Percentiles rank a stretch among this genome's conserved stretches.
Evolutionary conservation across 2,329 filamentous ascomycete species (phyloP).

Genomic region (Iodosphaeria phyllophila): DNA sequence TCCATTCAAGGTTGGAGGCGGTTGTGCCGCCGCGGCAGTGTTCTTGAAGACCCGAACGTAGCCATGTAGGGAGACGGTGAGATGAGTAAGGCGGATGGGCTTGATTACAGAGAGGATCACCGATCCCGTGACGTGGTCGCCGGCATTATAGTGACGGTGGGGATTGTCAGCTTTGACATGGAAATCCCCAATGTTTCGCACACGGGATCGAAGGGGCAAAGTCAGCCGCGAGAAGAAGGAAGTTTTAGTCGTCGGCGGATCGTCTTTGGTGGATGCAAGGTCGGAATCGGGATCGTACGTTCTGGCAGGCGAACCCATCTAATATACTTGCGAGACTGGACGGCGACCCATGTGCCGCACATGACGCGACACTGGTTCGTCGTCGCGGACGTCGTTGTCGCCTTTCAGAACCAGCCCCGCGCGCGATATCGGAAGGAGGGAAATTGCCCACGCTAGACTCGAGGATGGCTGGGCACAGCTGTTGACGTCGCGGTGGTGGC

Average conservation of each 20-base stretch:
- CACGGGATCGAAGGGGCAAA: slow-evolving; percentile 30
- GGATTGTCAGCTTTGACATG: slow-evolving; percentile 61
- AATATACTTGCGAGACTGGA: slow-evolving; percentile 14
- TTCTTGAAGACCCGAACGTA: slow-evolving; percentile 66
- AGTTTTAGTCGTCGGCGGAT: slow-evolving; percentile 19
- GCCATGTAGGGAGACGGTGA: slow-evolving; percentile 61
- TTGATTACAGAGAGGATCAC: slow-evolving; percentile 58
- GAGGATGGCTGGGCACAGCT: too few relatives aligned
- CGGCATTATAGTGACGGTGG: slow-evolving; percentile 56
- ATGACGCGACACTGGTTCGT: slow-evolving; percentile 11
- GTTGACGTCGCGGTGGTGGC: slow-evolving; percentile 1
- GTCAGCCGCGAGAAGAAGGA: slow-evolving; percentile 34
- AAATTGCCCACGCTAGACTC: too few relatives aligned
- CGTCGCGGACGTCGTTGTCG: slow-evolving; percentile 3
- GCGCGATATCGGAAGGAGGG: too few relatives aligned
- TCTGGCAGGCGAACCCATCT: slow-evolving; percentile 26
- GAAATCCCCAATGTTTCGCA: slow-evolving; percentile 57
- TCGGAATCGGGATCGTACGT: slow-evolving; percentile 16
- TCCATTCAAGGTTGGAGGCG: slow-evolving; percentile 20
- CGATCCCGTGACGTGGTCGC: slow-evolving; percentile 54
- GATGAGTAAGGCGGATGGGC: slow-evolving; percentile 59
- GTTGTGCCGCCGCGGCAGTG: slow-evolving; percentile 33
- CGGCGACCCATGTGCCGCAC: slow-evolving; percentile 11
- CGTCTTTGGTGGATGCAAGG: slow-evolving; percentile 18
- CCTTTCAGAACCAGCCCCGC: too few relatives aligned